These are phyloP conservation scores for Aspergillus piperis DNA, from an alignment of 2,329 filamentous ascomycete genomes.

Conservation along the genomic window DNA sequence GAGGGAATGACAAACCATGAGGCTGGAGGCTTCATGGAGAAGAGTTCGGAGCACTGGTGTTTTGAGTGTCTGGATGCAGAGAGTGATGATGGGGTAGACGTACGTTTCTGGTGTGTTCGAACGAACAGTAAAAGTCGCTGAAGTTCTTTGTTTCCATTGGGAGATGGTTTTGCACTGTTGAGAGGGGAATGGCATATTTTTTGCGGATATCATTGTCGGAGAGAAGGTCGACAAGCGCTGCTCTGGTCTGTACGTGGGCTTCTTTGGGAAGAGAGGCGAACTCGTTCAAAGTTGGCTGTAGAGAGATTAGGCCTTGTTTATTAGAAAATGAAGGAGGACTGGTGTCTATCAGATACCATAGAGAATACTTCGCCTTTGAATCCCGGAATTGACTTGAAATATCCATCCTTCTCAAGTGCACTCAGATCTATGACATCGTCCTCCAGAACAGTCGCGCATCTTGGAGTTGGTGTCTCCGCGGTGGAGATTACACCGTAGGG, in stretches of 20 bases:
- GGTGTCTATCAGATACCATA: neutral
- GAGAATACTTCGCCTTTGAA: slow-evolving; percentile 10
- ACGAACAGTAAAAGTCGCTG: slow-evolving; percentile 22
- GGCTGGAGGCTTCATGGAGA: neutral
- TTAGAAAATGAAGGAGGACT: neutral
- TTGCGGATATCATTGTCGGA: neutral
- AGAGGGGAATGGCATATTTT: slow-evolving; percentile 12
- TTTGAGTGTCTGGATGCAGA: neutral
- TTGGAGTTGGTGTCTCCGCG: neutral
- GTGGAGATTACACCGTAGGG: slow-evolving; percentile 22
- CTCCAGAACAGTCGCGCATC: slow-evolving; percentile 17
- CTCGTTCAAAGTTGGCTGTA: slow-evolving; percentile 13
- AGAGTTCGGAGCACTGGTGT: slow-evolving; percentile 13
- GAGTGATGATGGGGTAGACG: neutral
- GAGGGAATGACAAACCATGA: slow-evolving; percentile 19
- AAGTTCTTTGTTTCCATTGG: slow-evolving; percentile 22
- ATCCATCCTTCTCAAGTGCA: slow-evolving; percentile 14
- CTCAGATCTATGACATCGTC: slow-evolving; percentile 16
- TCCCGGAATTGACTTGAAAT: slow-evolving; percentile 11
- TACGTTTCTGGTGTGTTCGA: slow-evolving; percentile 21
- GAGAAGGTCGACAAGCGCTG: slow-evolving; percentile 6
- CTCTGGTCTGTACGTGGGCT: slow-evolving; percentile 10
- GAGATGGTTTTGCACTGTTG: slow-evolving; percentile 13
- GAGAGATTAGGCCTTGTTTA: neutral
- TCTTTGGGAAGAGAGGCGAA: slow-evolving; percentile 16